Conservation (phyloP, 1,139 yeast genomes). For the Scheffersomyces stambukii region DNA sequence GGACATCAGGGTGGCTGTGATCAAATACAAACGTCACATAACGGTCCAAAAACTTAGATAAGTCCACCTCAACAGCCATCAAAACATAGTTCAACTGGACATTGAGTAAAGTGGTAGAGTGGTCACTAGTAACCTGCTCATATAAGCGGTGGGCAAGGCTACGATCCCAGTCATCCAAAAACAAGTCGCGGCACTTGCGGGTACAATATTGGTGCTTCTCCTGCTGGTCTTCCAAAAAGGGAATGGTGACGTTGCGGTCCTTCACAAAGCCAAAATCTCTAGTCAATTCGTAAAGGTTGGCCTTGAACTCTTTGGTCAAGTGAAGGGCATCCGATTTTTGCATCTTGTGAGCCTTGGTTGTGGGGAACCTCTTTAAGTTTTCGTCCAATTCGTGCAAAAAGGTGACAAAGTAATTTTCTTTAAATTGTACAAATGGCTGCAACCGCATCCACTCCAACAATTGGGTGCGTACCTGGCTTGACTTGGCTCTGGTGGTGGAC, state of each 20-base stretch:
- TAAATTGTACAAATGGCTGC: constrained; percentile 32
- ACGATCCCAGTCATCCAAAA: constrained; percentile 14
- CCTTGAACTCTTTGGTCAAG: constrained; percentile 14
- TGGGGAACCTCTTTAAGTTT: constrained; percentile 10
- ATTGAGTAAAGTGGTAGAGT: constrained; percentile 20
- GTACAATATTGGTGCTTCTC: constrained; percentile 1
- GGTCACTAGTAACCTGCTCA: constrained; percentile 19
- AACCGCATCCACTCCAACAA: constrained; percentile 39
- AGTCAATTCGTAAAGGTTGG: constrained; percentile 14
- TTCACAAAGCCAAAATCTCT: constrained; percentile 13
- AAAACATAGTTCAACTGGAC: constrained; percentile 35
- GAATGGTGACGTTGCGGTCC: neutral
- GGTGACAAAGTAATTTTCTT: constrained; percentile 22
- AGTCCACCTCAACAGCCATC: constrained; percentile 27
- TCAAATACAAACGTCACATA: constrained; percentile 11
- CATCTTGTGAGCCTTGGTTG: constrained; percentile 8
- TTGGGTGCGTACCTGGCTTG: constrained; percentile 22
- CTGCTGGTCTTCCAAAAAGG: constrained; percentile 3
- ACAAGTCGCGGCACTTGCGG: constrained; percentile 8
- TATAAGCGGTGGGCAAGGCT: constrained; percentile 15
- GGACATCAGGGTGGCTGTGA: constrained; percentile 7
- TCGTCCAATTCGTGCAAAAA: constrained; percentile 11
- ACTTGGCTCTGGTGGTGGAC: constrained; percentile 13
- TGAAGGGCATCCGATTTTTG: constrained; percentile 16
- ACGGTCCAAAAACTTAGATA: constrained; percentile 20